Conservation (phyloP, 2,329 filamentous ascomycete genomes). For the Trichoderma pleuroti region DNA sequence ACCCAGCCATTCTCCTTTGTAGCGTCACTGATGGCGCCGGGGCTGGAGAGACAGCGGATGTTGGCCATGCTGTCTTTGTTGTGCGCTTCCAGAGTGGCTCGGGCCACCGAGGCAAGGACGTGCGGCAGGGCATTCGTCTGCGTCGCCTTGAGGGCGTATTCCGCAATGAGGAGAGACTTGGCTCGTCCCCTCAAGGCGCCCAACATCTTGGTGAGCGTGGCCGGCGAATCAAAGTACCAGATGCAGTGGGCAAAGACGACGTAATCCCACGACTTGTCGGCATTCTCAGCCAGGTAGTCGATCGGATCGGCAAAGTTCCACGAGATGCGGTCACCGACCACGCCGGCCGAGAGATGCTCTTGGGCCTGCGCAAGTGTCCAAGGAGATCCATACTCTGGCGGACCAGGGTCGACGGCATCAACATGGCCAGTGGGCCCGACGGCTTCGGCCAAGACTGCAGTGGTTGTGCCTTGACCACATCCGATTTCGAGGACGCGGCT, state of each 20-base stretch:
- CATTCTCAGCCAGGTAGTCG: conserved; percentile 32
- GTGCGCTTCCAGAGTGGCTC: conserved; percentile 42
- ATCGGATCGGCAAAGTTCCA: conserved; percentile 41
- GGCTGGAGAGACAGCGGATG: conserved; percentile 45
- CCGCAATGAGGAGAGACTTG: conserved; percentile 25
- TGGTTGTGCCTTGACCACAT: conserved; percentile 58
- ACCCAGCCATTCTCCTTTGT: conserved; percentile 37
- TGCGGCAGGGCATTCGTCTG: conserved; percentile 42
- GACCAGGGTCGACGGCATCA: conserved; percentile 51
- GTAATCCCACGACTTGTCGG: conserved; percentile 37
- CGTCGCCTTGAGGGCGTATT: conserved; percentile 34
- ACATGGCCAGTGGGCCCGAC: conserved; percentile 44
- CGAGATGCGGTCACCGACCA: conserved; percentile 40
- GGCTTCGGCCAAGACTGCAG: conserved; percentile 48
- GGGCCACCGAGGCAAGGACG: conserved; percentile 48
- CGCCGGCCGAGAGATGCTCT: conserved; percentile 37
- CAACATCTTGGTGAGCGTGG: conserved; percentile 26
- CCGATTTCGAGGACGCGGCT: conserved; percentile 53
- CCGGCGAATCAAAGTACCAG: conserved; percentile 50
- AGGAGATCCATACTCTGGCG: conserved; percentile 47
- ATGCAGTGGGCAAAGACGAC: conserved; percentile 49
- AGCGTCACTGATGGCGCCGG: conserved; percentile 37
- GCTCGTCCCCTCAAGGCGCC: conserved; percentile 24
- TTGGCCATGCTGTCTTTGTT: conserved; percentile 41
- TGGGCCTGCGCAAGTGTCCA: conserved; percentile 50